Evolutionary conservation across 2,329 filamentous ascomycete species (phyloP), one percentile per base, ranked within the genome.

Genomic region (Colletotrichum destructivum): DNA sequence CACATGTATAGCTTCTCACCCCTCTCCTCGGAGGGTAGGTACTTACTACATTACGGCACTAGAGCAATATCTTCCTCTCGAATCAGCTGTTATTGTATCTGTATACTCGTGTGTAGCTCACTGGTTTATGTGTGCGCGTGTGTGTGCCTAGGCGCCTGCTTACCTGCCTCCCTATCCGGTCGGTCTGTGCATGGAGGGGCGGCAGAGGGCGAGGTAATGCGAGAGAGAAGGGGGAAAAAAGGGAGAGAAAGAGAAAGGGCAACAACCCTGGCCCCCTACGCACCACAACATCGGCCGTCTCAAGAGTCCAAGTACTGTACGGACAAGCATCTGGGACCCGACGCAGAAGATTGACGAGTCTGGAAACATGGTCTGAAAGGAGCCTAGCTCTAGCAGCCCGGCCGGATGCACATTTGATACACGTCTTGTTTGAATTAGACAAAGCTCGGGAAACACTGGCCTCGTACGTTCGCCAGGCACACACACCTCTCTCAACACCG

Each of bases 241-340:
- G 5, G 47, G 35, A 38, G 35, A 38, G 35, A 38, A 38, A 11
- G 35, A 3, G 35, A 31, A 44, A 71, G 69, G 69, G 69, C 69
- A 71, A 56, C 51, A 71, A 71, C 69, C 69, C 69, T 71, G 63
- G 4, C 62, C 47, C 61, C 49, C 46, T 65, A 38, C 69, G 66
- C 66, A 72, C 69, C 69, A 72, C 66, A 65, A 52, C 15, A 35
- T 52, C 38, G 35, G 23, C 35, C 18, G 54, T 51, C 63, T 47
- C n/a, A 56, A 11, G 23, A 54, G 26, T 54, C 1, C 8, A 35
- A 18, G 16, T 62, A 18, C 35, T 9, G 35, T 35, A 11, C 35
- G 35, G 35, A 35, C 35, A 35, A 35, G 35, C 35, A 8, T 38
- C 35, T 38, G 35, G 35, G 35, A 38, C 35, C 35, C 35, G 35